Evolutionary conservation across 805 yeast species (phyloP), one percentile per base, ranked within the genome.

Genomic region (Metschnikowia gelsemii): DNA sequence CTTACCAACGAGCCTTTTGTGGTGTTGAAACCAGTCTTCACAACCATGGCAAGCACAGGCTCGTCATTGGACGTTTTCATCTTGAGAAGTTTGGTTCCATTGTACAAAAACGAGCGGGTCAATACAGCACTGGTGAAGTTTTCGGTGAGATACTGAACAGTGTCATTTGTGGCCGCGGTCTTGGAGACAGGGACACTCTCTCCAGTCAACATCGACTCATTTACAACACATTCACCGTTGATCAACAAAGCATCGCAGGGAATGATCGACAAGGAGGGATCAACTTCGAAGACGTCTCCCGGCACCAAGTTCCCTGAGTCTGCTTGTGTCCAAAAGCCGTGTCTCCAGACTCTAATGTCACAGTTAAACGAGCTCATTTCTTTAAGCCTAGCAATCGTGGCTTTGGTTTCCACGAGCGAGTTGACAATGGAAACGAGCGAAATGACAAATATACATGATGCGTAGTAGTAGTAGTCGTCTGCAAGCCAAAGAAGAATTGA

Each of bases 151-250:
- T 69, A 68, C n/a, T 64, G 64, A 28, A 88, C 75, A 0, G 82
- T 72, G 7, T 82, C 89, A 12, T 75, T 72, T 1, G 73, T 65
- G 1, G 93, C 87, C 2, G 86, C 75, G 8, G 71, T 47, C 60
- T 93, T 93, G 0, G 96, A 79, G 2, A 93, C 96, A 0, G 99
- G 99, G 1, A 93, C 97, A 38, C 96, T 88, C 61, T 93, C 99
- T 28, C 99, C 99, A 0, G 99, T 93, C 16, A 93, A 73, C 96
- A 93, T 93, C 5, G 97, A 86, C 59, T 93, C 99, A 61, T 93
- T 93, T n/a, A 93, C 85, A 40, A 93, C 89, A 59, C 96, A 87
- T 58, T 90, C 98, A 38, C 99, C 99, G 24, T 89, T 79, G 14
- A 91, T 65, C 36, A 93, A 69, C 9, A 93, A 62, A 0, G 96